Conservation (phyloP, 305 asterid species). For the Nicotiana rustica region DNA sequence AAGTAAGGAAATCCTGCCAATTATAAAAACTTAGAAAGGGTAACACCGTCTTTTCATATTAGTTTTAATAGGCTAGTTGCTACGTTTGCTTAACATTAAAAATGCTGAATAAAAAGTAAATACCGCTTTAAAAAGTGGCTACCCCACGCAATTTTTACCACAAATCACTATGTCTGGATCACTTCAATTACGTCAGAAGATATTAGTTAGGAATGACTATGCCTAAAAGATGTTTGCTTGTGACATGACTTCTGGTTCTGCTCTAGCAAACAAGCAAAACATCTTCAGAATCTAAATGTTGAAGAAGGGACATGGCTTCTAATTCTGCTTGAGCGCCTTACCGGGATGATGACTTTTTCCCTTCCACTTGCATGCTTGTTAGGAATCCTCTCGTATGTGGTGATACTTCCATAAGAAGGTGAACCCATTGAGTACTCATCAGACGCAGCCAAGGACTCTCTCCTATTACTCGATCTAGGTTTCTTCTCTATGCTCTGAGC, state of each 20-base stretch:
- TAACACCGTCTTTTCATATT: too few relatives aligned
- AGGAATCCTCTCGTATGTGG: slow-evolving; percentile 81
- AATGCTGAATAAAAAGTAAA: too few relatives aligned
- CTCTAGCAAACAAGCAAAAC: too few relatives aligned
- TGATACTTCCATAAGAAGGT: slow-evolving; percentile 92
- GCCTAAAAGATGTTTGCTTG: slow-evolving; percentile 4
- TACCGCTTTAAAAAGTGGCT: too few relatives aligned
- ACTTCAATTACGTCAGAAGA: slow-evolving; percentile 6
- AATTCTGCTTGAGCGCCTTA: slow-evolving; percentile 86
- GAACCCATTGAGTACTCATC: slow-evolving; percentile 52
- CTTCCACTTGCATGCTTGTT: slow-evolving; percentile 62
- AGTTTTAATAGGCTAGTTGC: too few relatives aligned
- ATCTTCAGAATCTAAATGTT: slow-evolving; percentile 30
- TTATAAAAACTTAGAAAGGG: too few relatives aligned
- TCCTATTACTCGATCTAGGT: slow-evolving; percentile 42
- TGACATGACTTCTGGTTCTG: slow-evolving; percentile 31
- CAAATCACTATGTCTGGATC: background rate
- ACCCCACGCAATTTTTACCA: too few relatives aligned
- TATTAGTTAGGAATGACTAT: background rate
- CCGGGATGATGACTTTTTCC: slow-evolving; percentile 80
- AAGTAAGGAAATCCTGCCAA: too few relatives aligned
- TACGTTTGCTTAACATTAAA: too few relatives aligned
- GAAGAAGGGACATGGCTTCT: slow-evolving; percentile 50
- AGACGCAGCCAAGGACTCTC: slow-evolving; percentile 71
- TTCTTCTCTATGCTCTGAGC: slow-evolving; percentile 59